phyloP scores from a whole-genome alignment of 2,329 filamentous ascomycete genomes.

The Tolypocladium guangdongense region DNA sequence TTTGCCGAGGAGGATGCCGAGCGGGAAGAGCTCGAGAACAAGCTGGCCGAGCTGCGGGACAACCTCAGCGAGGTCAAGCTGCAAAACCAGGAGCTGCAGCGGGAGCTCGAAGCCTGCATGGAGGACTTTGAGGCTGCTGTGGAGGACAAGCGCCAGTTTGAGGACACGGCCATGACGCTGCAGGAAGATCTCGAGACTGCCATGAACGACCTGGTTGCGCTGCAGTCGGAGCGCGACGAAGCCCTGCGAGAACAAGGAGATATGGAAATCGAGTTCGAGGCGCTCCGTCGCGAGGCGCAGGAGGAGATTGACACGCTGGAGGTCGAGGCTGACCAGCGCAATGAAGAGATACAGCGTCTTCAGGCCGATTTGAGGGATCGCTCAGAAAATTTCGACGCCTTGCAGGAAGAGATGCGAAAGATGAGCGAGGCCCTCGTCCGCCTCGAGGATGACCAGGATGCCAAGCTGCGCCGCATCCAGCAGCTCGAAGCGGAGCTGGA shows the following conservation, averaged over 20 bases:
- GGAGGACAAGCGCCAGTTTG: conserved; percentile 48
- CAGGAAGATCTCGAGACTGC: conserved; percentile 74
- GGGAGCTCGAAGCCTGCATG: conserved; percentile 69
- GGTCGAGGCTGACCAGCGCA: conserved; percentile 61
- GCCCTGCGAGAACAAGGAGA: conserved; percentile 55
- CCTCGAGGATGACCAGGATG: conserved; percentile 80
- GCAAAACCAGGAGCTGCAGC: conserved; percentile 78
- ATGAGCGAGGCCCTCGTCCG: conserved; percentile 79
- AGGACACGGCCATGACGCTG: conserved; percentile 48
- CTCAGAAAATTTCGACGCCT: conserved; percentile 78
- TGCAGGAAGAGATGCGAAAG: conserved; percentile 88
- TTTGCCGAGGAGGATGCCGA: conserved; percentile 57
- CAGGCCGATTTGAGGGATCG: conserved; percentile 63
- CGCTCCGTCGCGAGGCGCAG: conserved; percentile 51
- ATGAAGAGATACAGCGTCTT: conserved; percentile 58
- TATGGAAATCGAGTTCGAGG: conserved; percentile 50
- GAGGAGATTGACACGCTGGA: conserved; percentile 58
- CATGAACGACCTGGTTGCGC: conserved; percentile 65
- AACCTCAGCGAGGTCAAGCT: conserved; percentile 77
- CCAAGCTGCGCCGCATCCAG: conserved; percentile 67
- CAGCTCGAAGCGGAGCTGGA: conserved; percentile 73
- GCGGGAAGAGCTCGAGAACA: conserved; percentile 76
- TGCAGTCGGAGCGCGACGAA: conserved; percentile 81
- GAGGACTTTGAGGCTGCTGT: conserved; percentile 69
- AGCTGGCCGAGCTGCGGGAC: conserved; percentile 74